Base-by-base conservation (phyloP, 1,284 basidiomycete species). In the Leucocoprinus gongylophorus region DNA sequence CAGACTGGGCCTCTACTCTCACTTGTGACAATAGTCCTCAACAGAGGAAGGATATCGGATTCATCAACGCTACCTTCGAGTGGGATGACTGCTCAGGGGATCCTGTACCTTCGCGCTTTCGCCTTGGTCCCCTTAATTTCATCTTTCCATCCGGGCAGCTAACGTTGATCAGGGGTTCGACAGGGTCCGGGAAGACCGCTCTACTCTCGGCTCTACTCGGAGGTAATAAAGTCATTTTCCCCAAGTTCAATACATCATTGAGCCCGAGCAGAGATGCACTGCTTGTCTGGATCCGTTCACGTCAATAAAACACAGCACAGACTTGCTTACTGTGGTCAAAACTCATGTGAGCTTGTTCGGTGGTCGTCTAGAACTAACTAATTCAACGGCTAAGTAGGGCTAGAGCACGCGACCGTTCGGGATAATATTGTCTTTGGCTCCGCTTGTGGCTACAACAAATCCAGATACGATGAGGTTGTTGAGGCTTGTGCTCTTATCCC, bases 341-440 rank as follows among this genome's bases (percentile, higher is more conserved):
- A 73, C 57, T 77, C 81, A 65, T 85, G 85, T 83, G 56, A 64
- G 75, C 60, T 57, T 62, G 52, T 54, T 59, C 21, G 28, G 46
- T 37, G 15, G 12, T 28, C n/a, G 12, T 21, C 30, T 13, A 26
- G 23, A 12, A n/a, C 28, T 39, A 8, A 37, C 30, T 15, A 46
- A 20, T 33, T 17, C 56, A 28, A 55, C 50, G 32, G 46, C 30
- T 35, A 13, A 53, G 42, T 15, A 82, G 80, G 81, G 81, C 72
- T 84, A 6, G 81, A 84, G 59, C 81, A 85, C 63, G 87, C 85
- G 5, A 89, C 88, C 2, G 87, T 91, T 51, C 75, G 80, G 17
- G 85, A 90, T 44, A 92, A 92, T 60, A 85, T 91, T 58, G 69
- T 91, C 3, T 95, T 93, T 64, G 87, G 88, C 1, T 80, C 83